Base-by-base conservation (phyloP, 2,329 filamentous ascomycete genomes). In the Stemphylium beticola region DNA sequence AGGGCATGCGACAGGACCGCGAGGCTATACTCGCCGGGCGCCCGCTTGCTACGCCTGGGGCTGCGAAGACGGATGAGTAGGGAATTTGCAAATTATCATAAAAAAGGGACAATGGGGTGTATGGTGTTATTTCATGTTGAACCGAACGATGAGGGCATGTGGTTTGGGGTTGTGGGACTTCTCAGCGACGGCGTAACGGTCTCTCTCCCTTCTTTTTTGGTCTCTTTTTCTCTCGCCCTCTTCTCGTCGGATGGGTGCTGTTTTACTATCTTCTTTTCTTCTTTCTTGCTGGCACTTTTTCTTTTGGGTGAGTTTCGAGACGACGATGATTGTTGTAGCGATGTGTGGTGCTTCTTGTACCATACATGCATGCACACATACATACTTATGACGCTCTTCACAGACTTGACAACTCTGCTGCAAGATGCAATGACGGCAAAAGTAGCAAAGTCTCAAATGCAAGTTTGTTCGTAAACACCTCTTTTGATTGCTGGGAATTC, bases 1-100 rank as follows among this genome's bases (percentile, higher is more conserved):
- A 90, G 61, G 87, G 86, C 24, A 90, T 90, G 87, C 79, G 85
- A 46, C 78, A 80, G 64, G 87, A 90, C 67, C 79, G 82, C 36
- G 81, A 84, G 62, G 53, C 68, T 26, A 73, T 73, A 9, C 55
- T 72, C 8, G 66, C 66, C 3, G 69, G 69, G 1, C 66, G 58
- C 14, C 57, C 66, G 4, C 45, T 68, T 4, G 43, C 62, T 1
- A 46, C 66, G 5, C 58, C 57, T 2, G 46, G 58, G 12, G 31
- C 31, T 14, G 54, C 62, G 34, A 49, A 54, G 6, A 62, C 66
- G 8, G 66, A 73, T 17, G 68, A 69, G n/a, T 68, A 49, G 52
- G 2, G 22, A 22, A 24, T 7, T 7, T 24, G 22, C 22, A 4
- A 2, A 4, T 24, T 7, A 4, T 24, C 6, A 7, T 7, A 24